Base-by-base conservation (phyloP, 148 eudicot genomes). In the Rhododendron simsii region DNA sequence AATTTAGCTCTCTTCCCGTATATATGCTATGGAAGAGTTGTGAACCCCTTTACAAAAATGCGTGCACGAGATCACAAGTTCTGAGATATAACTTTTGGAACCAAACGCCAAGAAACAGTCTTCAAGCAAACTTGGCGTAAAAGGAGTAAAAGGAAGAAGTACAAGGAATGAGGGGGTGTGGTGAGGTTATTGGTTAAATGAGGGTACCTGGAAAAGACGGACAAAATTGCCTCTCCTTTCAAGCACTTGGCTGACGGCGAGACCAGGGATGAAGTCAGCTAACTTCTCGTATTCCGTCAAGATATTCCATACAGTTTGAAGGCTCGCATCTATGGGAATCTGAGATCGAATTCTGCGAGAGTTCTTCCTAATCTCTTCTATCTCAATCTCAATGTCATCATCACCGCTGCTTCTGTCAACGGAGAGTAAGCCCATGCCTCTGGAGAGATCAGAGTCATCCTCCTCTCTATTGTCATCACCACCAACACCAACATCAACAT, bases 271-370 rank as follows among this genome's bases (percentile, higher is more conserved):
- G 86, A 92, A 89, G 39, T 94, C 97, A 30, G 95, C 85, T 76
- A 94, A 89, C 78, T 85, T 87, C 86, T 94, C 95, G 87, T 94
- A 94, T 86, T 90, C 92, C 10, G 95, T 94, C 90, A 94, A 82
- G 44, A 94, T 88, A 2, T 83, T 81, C 97, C 97, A 94, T 75
- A 94, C 90, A 10, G 87, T 86, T 35, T 89, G 82, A 20, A 94
- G 86, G 83, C 90, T 91, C 2, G 95, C 94, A 50, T 90, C 80
- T 23, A 94, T 84, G 0, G 20, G 48, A 16, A 92, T 85, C 81
- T 82, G 91, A 11, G 92, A 90, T 71, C 89, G 84, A 63, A 94
- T 93, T 71, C 93, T 90, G 30, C 97, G 87, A 41, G 90, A 84
- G 73, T 94, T 91, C 30, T 88, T 91, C 39, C 93, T 93, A 0